Conservation (phyloP, 1,284 basidiomycete genomes). For the Moesziomyces globuligerus region DNA sequence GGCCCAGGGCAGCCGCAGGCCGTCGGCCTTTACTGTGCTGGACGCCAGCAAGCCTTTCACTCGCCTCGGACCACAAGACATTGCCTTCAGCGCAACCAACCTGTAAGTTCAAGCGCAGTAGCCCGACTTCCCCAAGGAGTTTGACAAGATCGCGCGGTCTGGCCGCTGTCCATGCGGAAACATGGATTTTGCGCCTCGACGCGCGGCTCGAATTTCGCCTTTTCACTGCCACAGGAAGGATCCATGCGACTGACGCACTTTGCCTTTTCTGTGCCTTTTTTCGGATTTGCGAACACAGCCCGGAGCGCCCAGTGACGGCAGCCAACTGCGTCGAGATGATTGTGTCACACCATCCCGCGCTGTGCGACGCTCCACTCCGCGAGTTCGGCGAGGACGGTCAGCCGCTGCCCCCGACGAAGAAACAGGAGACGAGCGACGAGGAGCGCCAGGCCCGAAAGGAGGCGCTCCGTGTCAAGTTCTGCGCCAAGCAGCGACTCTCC, state of each 20-base stretch:
- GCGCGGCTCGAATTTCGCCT: too few species aligned
- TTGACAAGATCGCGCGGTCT: not conserved
- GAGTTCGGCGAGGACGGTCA: constrained; percentile 49
- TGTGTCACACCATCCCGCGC: constrained; percentile 25
- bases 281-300: constrained; percentile 9
- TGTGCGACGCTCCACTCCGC: constrained; percentile 44
- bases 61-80: constrained; percentile 29
- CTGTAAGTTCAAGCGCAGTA: constrained; percentile 13
- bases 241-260: too few species aligned
- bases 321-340: constrained; percentile 25
- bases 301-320: constrained; percentile 19
- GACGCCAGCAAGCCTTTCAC: constrained; percentile 37
- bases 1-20: constrained; percentile 4
- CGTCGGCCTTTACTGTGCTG: not conserved
- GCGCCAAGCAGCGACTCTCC: constrained; percentile 45
- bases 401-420: constrained; percentile 53
- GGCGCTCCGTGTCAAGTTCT: constrained; percentile 34
- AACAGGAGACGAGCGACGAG: constrained; percentile 50
- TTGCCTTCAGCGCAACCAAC: constrained; percentile 38
- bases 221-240: too few species aligned
- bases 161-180: not conserved
- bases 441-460: constrained; percentile 45
- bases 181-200: constrained; percentile 1
- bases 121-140: too few species aligned
- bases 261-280: not conserved